A percentile compares a stretch with the other conserved stretches of the same genome.
phyloP scores from a whole-genome alignment of 2,329 filamentous ascomycete species.

The Elsinoe perseae region DNA sequence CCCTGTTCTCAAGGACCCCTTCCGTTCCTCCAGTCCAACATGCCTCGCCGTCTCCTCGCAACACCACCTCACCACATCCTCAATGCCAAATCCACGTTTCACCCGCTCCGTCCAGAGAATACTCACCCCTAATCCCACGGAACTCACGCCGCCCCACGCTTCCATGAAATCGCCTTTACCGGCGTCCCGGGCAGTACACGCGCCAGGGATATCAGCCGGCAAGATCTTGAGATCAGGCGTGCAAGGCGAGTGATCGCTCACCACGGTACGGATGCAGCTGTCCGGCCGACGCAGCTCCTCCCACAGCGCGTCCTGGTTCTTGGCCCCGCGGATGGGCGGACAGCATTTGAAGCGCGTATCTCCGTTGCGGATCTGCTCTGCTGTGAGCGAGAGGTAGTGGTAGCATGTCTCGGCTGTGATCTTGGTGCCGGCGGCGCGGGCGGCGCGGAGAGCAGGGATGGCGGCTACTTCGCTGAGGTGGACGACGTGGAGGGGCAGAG shows the following conservation, averaged over 20 bases:
- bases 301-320: conserved; percentile 84
- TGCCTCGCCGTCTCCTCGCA: conserved; percentile 79
- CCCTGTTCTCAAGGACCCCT: conserved; percentile 72
- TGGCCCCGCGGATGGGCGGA: conserved; percentile 73
- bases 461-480: conserved; percentile 61
- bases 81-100: conserved; percentile 53
- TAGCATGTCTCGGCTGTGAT: conserved; percentile 95
- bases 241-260: conserved; percentile 93
- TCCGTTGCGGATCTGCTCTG: conserved; percentile 72
- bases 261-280: conserved; percentile 82
- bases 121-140: conserved; percentile 82
- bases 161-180: conserved; percentile 78
- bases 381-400: conserved; percentile 80
- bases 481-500: conserved; percentile 84
- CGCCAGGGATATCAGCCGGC: conserved; percentile 57
- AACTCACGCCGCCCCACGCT: conserved; percentile 93
- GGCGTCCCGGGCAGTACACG: conserved; percentile 24
- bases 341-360: conserved; percentile 95
- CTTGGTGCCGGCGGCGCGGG: conserved; percentile 64
- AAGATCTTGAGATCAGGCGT: conserved; percentile 90
- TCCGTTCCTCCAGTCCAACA: conserved; percentile 71
- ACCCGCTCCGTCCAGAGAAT: conserved; percentile 77
- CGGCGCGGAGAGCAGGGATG: conserved; percentile 49
- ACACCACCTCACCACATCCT: conserved; percentile 80
- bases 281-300: conserved; percentile 61